Evolutionary conservation across 73 alveolate species (phyloP), one percentile per base, ranked within the genome.

Genomic region (Breviolum minutum): DNA sequence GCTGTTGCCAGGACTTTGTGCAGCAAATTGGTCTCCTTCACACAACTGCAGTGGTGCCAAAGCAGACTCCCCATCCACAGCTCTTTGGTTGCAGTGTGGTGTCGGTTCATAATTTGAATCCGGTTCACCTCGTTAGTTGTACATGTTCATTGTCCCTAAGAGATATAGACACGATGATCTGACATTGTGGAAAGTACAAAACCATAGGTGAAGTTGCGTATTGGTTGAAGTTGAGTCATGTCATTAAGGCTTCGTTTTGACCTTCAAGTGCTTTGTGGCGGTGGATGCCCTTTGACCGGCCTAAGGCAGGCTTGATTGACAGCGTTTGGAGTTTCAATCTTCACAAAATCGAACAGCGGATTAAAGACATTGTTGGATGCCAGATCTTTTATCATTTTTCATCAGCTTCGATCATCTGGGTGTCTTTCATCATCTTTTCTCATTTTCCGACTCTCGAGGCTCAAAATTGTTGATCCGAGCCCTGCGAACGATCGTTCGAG

Each of bases 41-140:
- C 73, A 48, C 73, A 20, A 83, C 92, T 60, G 54, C 71, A 8
- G 92, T 83, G 76, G 73, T 83, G 71, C 92, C 92, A 48, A 83
- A 83, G 74, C 92, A 83, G 73, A 83, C 92, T 17, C 92, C 92
- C 27, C 92, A 83, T 54, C 74, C 92, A 17, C 92, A 83, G 92
- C 22, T 5, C 73, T 54, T 7, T 60, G 92, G 60, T 12, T 20
- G 29, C 62, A 77, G 63, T 77, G 87, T 13, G 61, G 30, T 9
- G 0, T 77, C 63, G 54, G 3, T 40, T 40, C 54, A 40, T 40
- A 40, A 40, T 40, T 40, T 0, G 54, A 40, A 40, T 40, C 54
- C 54, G 54, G 3, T 40, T 40, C 54, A 40, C 54, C 54, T 40
- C 54, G 3, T 40, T 3, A 40, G 54, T 40, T 40, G 54, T 40